phyloP scores from a whole-genome alignment of 2,329 filamentous ascomycete species.

The Ascochyta viciae-villosae region DNA sequence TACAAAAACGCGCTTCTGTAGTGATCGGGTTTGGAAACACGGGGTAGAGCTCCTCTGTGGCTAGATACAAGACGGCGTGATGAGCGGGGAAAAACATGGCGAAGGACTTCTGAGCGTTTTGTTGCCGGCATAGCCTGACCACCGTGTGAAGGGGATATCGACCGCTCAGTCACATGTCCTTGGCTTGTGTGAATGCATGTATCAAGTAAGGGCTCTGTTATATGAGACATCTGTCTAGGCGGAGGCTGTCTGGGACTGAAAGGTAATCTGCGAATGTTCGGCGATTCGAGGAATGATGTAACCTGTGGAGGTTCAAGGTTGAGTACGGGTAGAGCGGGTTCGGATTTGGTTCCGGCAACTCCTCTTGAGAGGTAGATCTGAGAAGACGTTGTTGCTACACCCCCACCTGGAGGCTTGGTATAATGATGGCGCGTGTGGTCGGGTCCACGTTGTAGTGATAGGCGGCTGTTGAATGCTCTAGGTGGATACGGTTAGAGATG shows the following conservation, averaged over 20 bases:
- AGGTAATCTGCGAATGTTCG: constrained; percentile 20
- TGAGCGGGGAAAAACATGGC: constrained; percentile 32
- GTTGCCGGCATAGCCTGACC: neutral
- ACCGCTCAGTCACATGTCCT: neutral
- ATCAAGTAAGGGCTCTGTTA: constrained; percentile 2
- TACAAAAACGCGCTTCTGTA: constrained; percentile 17
- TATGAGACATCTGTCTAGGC: constrained; percentile 18
- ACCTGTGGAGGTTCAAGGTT: constrained; percentile 20
- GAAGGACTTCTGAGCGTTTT: constrained; percentile 34
- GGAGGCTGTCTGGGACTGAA: constrained; percentile 17
- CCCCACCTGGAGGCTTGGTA: constrained; percentile 28
- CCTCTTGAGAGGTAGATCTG: constrained; percentile 57
- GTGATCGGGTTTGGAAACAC: constrained; percentile 22
- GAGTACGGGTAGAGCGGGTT: constrained; percentile 31
- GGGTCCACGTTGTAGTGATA: neutral
- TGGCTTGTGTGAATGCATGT: neutral
- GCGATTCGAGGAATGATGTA: constrained; percentile 26
- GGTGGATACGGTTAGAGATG: neutral
- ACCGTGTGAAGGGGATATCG: neutral
- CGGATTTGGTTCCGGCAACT: constrained; percentile 49
- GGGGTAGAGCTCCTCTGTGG: constrained; percentile 7
- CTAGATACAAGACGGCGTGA: constrained; percentile 12
- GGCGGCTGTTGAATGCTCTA: neutral
- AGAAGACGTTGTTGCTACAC: constrained; percentile 54
- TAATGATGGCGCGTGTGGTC: neutral